These are phyloP conservation scores for Phytophthora lateralis DNA, from an alignment of 352 stramenopile species.

Conservation along the genomic window DNA sequence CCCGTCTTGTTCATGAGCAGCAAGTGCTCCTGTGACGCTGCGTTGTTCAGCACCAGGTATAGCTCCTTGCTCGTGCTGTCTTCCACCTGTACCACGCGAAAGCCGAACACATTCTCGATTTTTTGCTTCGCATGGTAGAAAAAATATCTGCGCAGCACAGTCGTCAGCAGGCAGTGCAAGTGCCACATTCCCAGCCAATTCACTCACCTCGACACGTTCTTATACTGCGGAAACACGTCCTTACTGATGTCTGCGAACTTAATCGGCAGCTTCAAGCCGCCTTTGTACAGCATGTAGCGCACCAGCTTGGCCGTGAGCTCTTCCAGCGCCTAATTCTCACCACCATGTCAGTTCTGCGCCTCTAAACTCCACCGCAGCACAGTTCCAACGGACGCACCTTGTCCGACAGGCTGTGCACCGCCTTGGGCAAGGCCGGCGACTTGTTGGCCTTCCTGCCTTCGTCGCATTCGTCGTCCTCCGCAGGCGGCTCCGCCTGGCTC, in stretches of 20 bases:
- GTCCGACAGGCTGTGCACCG: constrained; percentile 52
- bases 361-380: background rate
- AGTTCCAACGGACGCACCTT: constrained; percentile 38
- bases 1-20: constrained; percentile 77
- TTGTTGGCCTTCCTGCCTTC: constrained; percentile 42
- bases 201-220: constrained; percentile 68
- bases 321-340: constrained; percentile 52
- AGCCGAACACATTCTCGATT: constrained; percentile 79
- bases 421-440: constrained; percentile 38
- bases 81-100: constrained; percentile 74
- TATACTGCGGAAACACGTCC: constrained; percentile 81
- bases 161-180: background rate
- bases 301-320: constrained; percentile 79
- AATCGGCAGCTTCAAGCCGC: constrained; percentile 74
- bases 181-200: background rate
- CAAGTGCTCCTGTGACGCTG: constrained; percentile 75
- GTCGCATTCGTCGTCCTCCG: constrained; percentile 37
- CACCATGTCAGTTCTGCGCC: constrained; percentile 3
- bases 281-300: constrained; percentile 89
- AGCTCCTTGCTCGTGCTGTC: constrained; percentile 68
- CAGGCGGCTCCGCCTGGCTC: constrained; percentile 40
- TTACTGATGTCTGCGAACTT: constrained; percentile 86
- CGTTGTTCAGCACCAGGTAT: constrained; percentile 81
- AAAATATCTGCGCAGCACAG: constrained; percentile 54
- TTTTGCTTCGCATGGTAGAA: constrained; percentile 80